phyloP scores from a whole-genome alignment of 2,329 filamentous ascomycete genomes.

The Chalara sp. region DNA sequence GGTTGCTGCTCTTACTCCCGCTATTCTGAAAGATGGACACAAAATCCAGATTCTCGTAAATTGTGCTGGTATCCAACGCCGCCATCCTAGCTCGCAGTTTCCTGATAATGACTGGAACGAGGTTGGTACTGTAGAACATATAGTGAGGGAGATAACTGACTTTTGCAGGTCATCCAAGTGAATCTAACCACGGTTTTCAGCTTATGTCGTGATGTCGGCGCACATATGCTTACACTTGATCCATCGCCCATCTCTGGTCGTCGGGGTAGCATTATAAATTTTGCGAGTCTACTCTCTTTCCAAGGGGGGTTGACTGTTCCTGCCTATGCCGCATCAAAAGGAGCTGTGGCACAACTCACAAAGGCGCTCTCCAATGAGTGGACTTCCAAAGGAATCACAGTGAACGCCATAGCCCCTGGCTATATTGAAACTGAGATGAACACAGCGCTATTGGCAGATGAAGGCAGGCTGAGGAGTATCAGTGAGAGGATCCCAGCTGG shows the following conservation, averaged over 20 bases:
- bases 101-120: slow-evolving; percentile 32
- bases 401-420: slow-evolving; percentile 84
- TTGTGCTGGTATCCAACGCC: slow-evolving; percentile 35
- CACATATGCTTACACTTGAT: slow-evolving; percentile 59
- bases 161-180: slow-evolving; percentile 59
- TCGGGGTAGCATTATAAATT: slow-evolving; percentile 73
- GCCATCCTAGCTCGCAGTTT: slow-evolving; percentile 31
- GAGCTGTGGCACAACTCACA: slow-evolving; percentile 65
- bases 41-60: slow-evolving; percentile 38
- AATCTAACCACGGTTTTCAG: slow-evolving; percentile 81
- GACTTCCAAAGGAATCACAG: slow-evolving; percentile 69
- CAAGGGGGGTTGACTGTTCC: slow-evolving; percentile 86
- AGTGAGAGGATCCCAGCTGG: slow-evolving; percentile 76
- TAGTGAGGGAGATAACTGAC: slow-evolving; percentile 15
- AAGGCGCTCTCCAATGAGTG: slow-evolving; percentile 78
- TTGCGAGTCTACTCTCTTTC: slow-evolving; percentile 79
- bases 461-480: slow-evolving; percentile 64
- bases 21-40: slow-evolving; percentile 45
- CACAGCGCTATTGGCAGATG: slow-evolving; percentile 67
- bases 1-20: slow-evolving; percentile 53
- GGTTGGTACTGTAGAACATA: slow-evolving; percentile 54
- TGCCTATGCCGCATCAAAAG: slow-evolving; percentile 81
- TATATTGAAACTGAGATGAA: slow-evolving; percentile 98
- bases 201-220: slow-evolving; percentile 68
- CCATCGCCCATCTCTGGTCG: slow-evolving; percentile 68